Evolutionary conservation across 306 rosid species (phyloP).

Genomic region (Trifolium fragiferum): DNA sequence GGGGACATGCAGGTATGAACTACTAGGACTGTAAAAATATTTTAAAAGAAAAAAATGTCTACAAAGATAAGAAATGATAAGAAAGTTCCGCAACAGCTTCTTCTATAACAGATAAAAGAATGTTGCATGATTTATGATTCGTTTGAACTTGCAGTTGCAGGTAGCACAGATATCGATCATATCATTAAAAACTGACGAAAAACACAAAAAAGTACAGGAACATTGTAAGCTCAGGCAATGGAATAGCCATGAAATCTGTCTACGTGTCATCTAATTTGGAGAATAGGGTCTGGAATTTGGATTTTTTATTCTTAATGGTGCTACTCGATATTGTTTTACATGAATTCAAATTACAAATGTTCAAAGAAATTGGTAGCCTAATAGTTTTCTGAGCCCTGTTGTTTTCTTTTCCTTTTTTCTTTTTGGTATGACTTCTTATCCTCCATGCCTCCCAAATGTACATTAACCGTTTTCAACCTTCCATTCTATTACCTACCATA

Average conservation of each 20-base stretch:
- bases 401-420: background rate
- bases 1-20: slow-evolving; percentile 43
- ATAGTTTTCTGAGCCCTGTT: slow-evolving; percentile 11
- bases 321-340: slow-evolving; percentile 18
- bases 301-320: slow-evolving; percentile 29
- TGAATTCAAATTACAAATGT: slow-evolving; percentile 29
- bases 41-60: background rate
- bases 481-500: no score
- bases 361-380: slow-evolving; percentile 12
- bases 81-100: slow-evolving; percentile 25
- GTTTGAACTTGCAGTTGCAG: no score
- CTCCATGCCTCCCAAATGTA: slow-evolving; percentile 1
- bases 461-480: background rate
- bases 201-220: no score
- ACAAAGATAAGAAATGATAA: background rate
- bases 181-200: no score
- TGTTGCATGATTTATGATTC: slow-evolving; percentile 29
- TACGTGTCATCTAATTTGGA: no score
- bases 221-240: no score
- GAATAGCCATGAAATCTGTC: no score
- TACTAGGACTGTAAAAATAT: slow-evolving; percentile 38
- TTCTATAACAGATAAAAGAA: slow-evolving; percentile 25
- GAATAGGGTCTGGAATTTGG: slow-evolving; percentile 19
- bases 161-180: no score
- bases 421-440: slow-evolving; percentile 1